Evolutionary conservation across 192 early-diverging fungal genomes (phyloP).

Genomic region (Backusella liffmaniae): DNA sequence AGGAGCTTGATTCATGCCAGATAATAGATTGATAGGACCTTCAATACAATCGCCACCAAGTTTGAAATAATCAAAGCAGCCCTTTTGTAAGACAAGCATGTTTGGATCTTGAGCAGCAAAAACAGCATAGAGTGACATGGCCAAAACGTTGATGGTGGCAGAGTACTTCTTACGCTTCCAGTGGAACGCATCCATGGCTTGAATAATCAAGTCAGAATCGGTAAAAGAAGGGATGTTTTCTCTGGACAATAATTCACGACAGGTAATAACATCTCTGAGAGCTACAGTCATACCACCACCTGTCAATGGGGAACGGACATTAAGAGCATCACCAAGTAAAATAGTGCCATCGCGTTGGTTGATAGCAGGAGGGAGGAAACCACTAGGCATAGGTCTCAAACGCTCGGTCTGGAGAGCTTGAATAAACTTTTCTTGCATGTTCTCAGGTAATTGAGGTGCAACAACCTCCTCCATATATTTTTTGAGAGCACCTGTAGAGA

Average conservation of each 20-base stretch:
- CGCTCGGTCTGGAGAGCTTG: conserved; percentile 66
- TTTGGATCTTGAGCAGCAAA: conserved; percentile 82
- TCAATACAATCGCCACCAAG: conserved; percentile 78
- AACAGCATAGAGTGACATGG: conserved; percentile 83
- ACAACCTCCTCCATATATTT: conserved; percentile 65
- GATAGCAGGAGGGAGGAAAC: conserved; percentile 74
- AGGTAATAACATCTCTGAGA: conserved; percentile 82
- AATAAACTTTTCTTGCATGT: conserved; percentile 58
- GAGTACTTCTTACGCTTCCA: conserved; percentile 73
- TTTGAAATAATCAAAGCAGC: conserved; percentile 85
- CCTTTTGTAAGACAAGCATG: conserved; percentile 71
- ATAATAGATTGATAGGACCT: conserved; percentile 84
- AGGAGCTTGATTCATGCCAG: conserved; percentile 72
- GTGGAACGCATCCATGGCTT: conserved; percentile 63
- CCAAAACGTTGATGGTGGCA: conserved; percentile 86
- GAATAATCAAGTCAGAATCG: conserved; percentile 46
- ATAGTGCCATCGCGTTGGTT: conserved; percentile 72
- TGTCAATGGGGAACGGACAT: conserved; percentile 92
- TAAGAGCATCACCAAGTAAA: conserved; percentile 94
- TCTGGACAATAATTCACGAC: conserved; percentile 55
- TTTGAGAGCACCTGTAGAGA: conserved; percentile 60
- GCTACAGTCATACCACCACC: conserved; percentile 97
- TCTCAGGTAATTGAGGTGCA: conserved; percentile 70
- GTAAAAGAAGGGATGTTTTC: conserved; percentile 43
- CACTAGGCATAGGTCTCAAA: conserved; percentile 84